Evolutionary conservation across 2,329 filamentous ascomycete genomes (phyloP).

Genomic region (Venturia nashicola): DNA sequence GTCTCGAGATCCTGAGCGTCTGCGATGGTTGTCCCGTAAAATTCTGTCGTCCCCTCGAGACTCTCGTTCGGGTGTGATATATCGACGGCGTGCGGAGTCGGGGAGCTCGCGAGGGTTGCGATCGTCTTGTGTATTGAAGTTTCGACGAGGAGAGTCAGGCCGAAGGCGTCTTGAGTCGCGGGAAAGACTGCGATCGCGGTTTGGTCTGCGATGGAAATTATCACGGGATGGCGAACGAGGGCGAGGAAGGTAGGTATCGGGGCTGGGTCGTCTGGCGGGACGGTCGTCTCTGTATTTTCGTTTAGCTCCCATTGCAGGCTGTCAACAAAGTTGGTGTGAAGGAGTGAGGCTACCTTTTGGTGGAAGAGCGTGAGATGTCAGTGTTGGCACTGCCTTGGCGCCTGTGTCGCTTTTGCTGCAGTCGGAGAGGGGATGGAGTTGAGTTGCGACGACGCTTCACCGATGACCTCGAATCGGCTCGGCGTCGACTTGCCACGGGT

Average conservation of each 20-base stretch:
- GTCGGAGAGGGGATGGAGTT: conserved; percentile 22
- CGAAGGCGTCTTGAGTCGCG: conserved; percentile 3
- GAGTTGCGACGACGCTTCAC: conserved; percentile 26
- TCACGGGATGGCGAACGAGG: conserved; percentile 19
- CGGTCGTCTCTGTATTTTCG: conserved; percentile 18
- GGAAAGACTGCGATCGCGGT: conserved; percentile 15
- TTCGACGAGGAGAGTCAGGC: neutral
- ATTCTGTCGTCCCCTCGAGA: neutral
- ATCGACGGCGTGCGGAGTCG: conserved; percentile 10
- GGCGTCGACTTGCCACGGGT: conserved; percentile 16
- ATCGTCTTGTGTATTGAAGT: conserved; percentile 13
- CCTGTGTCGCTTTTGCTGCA: conserved; percentile 23
- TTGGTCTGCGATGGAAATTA: neutral
- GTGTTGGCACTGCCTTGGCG: conserved; percentile 5
- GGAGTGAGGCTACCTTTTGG: neutral
- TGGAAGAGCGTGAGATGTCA: neutral
- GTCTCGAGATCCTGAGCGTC: conserved; percentile 4
- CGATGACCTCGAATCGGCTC: conserved; percentile 24
- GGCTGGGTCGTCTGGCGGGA: conserved; percentile 22
- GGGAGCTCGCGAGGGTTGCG: conserved; percentile 15
- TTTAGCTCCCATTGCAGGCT: neutral
- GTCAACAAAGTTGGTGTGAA: neutral
- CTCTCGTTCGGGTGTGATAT: conserved; percentile 10
- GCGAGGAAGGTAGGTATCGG: conserved; percentile 17
- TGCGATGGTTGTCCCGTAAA: neutral